Percentiles rank a stretch among this genome's conserved stretches.
Evolutionary conservation across 805 yeast genomes (phyloP).

Genomic region (Peterozyma xylosa): DNA sequence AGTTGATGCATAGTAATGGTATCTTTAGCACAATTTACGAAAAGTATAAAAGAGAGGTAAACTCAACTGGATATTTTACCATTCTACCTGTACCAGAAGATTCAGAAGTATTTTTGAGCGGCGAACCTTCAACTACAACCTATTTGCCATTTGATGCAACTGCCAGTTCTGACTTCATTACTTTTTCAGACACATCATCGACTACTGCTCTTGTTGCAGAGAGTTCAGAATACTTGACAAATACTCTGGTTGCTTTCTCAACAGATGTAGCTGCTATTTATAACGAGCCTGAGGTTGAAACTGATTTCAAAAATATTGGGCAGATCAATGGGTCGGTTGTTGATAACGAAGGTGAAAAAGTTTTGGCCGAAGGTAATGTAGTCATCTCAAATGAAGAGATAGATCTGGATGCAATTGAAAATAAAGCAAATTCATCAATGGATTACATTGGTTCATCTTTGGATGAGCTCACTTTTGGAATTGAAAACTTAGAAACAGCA

Average conservation of each 20-base stretch:
- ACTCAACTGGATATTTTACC: conserved; percentile 25
- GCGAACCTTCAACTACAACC: conserved; percentile 14
- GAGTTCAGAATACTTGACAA: not conserved
- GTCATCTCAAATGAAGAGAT: conserved; percentile 2
- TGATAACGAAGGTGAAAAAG: not conserved
- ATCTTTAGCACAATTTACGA: conserved; percentile 16
- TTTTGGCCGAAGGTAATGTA: conserved; percentile 2
- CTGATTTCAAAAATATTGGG: not conserved
- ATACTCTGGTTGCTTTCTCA: not conserved
- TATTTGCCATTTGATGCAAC: conserved; percentile 12
- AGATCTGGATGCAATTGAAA: not conserved
- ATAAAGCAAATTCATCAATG: too few species aligned
- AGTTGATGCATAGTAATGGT: conserved; percentile 12
- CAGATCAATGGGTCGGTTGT: not conserved
- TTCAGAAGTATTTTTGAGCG: conserved; percentile 11
- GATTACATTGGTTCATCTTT: too few species aligned
- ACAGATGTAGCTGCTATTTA: not conserved
- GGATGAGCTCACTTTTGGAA: too few species aligned
- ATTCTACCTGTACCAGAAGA: conserved; percentile 20
- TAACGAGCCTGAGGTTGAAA: not conserved
- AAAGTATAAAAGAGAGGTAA: conserved; percentile 18
- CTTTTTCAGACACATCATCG: not conserved
- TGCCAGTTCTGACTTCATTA: conserved; percentile 3
- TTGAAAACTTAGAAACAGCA: not conserved
- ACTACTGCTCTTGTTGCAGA: not conserved